Conservation (phyloP, 495 filamentous ascomycete genomes). For the Xylaria flabelliformis region DNA sequence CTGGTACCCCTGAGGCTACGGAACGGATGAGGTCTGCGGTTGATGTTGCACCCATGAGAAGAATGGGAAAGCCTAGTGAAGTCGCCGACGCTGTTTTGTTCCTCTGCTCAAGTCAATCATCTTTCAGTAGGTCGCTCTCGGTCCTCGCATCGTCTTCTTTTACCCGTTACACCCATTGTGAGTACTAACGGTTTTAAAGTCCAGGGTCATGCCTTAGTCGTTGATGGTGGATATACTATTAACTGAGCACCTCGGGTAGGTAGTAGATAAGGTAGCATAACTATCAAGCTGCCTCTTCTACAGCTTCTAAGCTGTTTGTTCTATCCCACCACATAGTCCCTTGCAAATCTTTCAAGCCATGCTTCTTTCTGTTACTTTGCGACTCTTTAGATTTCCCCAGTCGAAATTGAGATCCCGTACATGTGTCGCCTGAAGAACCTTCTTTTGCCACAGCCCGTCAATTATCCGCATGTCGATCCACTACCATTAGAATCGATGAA, state of each 20-base stretch:
- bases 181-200: constrained; percentile 26
- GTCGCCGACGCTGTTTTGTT: constrained; percentile 60
- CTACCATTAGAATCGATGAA: background rate
- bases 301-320: background rate
- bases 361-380: no score
- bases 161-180: background rate
- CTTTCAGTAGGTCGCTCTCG: constrained; percentile 43
- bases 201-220: constrained; percentile 58
- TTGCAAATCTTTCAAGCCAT: no score
- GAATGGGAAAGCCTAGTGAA: constrained; percentile 57
- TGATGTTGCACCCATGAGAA: constrained; percentile 57
- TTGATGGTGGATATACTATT: constrained; percentile 61
- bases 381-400: no score
- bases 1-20: constrained; percentile 43
- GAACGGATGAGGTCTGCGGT: constrained; percentile 47
- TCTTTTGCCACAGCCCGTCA: no score
- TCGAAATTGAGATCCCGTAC: no score
- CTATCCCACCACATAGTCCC: background rate
- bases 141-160: background rate
- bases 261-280: background rate
- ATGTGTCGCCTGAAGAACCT: no score
- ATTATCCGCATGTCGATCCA: background rate
- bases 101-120: constrained; percentile 53
- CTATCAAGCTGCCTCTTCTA: background rate
- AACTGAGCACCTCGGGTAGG: constrained; percentile 17